Conservation (phyloP, 2,329 filamentous ascomycete species). For the Botrytis fabae region DNA sequence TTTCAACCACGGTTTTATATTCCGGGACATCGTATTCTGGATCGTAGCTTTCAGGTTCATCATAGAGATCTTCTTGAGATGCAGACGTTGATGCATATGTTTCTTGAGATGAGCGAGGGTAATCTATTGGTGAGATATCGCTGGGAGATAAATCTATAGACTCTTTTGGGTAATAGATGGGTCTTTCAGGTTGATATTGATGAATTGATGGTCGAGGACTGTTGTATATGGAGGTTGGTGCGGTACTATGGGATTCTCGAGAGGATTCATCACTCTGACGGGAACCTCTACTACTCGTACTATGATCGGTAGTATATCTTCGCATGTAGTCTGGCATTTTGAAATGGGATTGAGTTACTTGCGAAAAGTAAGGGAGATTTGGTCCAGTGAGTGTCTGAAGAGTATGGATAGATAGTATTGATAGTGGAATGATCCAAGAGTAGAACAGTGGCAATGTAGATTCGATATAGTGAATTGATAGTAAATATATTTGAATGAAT, state of each 20-base stretch:
- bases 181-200: conserved; percentile 27
- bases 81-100: conserved; percentile 76
- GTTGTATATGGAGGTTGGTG: conserved; percentile 49
- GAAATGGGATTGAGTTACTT: conserved; percentile 3
- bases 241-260: conserved; percentile 50
- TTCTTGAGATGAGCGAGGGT: conserved; percentile 50
- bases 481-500: background rate
- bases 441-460: background rate
- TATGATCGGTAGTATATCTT: conserved; percentile 34
- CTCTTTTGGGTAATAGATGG: conserved; percentile 26
- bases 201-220: conserved; percentile 41
- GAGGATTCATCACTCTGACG: conserved; percentile 47
- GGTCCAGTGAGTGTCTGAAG: background rate
- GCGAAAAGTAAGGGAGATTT: background rate
- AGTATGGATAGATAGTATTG: background rate
- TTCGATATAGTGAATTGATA: conserved; percentile 9
- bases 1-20: conserved; percentile 60
- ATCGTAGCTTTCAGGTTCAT: conserved; percentile 48
- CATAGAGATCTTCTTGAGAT: conserved; percentile 56
- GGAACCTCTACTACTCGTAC: conserved; percentile 45
- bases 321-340: conserved; percentile 35
- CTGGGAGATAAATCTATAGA: conserved; percentile 19
- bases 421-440: background rate
- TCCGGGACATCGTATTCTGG: conserved; percentile 41
- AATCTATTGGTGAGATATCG: conserved; percentile 34